phyloP scores from a whole-genome alignment of 2,329 filamentous ascomycete genomes.

The Sporothrix inflata region DNA sequence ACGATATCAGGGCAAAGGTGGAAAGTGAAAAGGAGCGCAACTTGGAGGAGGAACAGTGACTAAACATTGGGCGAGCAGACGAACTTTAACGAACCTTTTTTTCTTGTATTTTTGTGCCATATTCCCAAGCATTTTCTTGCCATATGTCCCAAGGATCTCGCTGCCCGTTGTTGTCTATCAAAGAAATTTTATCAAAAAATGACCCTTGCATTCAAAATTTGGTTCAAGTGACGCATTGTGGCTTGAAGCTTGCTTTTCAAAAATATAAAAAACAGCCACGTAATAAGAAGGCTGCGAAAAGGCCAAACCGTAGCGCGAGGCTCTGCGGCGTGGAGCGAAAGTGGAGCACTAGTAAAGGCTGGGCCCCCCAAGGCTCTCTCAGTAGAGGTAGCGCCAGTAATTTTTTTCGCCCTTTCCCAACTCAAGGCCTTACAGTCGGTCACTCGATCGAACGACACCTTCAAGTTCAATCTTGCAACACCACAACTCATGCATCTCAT shows the following conservation, averaged over 20 bases:
- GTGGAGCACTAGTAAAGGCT: not conserved
- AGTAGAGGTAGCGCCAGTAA: not conserved
- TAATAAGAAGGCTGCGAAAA: not conserved
- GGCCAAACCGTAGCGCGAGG: slow-evolving; percentile 11
- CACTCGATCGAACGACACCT: not conserved
- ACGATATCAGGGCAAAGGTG: not conserved
- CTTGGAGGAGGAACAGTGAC: not conserved
- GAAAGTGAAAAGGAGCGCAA: not conserved
- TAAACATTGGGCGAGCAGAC: not conserved
- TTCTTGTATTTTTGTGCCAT: not conserved
- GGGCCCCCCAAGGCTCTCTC: not conserved
- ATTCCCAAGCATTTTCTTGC: not conserved
- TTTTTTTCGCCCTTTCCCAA: slow-evolving; percentile 9
- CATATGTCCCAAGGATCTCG: no score
- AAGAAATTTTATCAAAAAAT: no score
- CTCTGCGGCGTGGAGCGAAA: slow-evolving; percentile 10
- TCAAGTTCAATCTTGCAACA: not conserved
- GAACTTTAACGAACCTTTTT: not conserved
- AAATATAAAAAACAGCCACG: not conserved
- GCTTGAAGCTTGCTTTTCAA: not conserved
- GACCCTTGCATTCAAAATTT: no score
- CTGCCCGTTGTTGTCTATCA: no score
- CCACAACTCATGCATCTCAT: not conserved
- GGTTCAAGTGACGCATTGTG: no score
- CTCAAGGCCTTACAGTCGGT: not conserved